These are phyloP conservation scores for Forsythia viridissima DNA, from an alignment of 257 asterid genomes.

Conservation along the genomic window DNA sequence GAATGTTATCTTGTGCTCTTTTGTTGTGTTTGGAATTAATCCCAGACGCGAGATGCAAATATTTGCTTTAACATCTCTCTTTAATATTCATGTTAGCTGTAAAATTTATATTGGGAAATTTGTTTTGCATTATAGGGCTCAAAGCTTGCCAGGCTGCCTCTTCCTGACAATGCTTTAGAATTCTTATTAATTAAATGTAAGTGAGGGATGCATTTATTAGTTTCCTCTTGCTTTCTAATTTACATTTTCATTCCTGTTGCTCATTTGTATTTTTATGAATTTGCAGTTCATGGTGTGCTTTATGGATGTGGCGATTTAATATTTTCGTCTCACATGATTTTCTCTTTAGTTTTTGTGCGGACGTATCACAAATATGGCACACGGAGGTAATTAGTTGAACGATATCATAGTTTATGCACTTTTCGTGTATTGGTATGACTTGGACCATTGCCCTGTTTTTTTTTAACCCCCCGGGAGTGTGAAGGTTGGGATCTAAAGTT, in stretches of 20 bases:
- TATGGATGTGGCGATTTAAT: conserved; percentile 99
- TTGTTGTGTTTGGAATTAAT: conserved; percentile 14
- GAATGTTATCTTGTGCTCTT: not conserved
- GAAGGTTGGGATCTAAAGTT: not conserved
- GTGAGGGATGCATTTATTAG: conserved; percentile 30
- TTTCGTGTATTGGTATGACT: not conserved
- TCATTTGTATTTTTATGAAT: conserved; percentile 22
- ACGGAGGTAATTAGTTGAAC: conserved; percentile 48
- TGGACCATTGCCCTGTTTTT: not conserved
- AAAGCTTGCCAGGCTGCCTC: conserved; percentile 88
- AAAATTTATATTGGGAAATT: conserved; percentile 7
- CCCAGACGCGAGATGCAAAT: not conserved
- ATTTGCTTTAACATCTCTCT: conserved; percentile 3
- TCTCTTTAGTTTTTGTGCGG: conserved; percentile 86
- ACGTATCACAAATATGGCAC: conserved; percentile 84
- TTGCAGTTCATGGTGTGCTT: conserved; percentile 87
- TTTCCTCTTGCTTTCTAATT: not conserved
- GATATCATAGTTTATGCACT: not conserved
- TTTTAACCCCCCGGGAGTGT: not conserved
- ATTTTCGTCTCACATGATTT: conserved; percentile 99
- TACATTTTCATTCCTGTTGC: conserved; percentile 11
- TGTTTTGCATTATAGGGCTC: conserved; percentile 72
- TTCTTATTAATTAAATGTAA: conserved; percentile 66
- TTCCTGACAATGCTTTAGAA: conserved; percentile 68
- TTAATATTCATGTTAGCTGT: conserved; percentile 8